Evolutionary conservation across 1,284 basidiomycete genomes (phyloP).

Genomic region (Ceratobasidium sp.): DNA sequence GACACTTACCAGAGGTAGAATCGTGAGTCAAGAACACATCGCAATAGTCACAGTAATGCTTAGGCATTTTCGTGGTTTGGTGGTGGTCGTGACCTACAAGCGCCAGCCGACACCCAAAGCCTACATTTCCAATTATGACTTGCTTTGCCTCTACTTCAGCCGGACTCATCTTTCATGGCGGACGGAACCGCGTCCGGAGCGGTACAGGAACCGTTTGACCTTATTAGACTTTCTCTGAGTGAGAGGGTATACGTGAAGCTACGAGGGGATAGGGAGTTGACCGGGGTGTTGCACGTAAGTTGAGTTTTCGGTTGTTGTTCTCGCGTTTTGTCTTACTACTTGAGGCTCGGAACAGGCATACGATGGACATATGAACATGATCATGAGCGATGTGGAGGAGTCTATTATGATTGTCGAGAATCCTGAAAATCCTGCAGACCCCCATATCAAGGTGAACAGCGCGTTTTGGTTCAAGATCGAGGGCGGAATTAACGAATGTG

Average conservation of each 20-base stretch:
- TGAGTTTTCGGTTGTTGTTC: conserved; percentile 40
- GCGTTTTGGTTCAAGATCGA: not conserved
- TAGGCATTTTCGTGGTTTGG: conserved; percentile 47
- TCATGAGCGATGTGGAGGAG: conserved; percentile 96
- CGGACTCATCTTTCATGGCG: conserved; percentile 61
- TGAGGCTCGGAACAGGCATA: conserved; percentile 72
- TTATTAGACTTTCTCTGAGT: conserved; percentile 92
- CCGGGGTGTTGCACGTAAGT: conserved; percentile 90
- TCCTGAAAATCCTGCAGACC: conserved; percentile 53
- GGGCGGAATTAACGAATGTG: conserved; percentile 48
- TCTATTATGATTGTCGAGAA: conserved; percentile 89
- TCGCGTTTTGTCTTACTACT: not conserved
- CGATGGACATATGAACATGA: conserved; percentile 99
- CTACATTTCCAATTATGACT: conserved; percentile 30
- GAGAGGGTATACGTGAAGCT: conserved; percentile 98
- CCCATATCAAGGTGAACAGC: conserved; percentile 34
- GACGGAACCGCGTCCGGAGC: conserved; percentile 64
- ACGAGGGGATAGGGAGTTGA: conserved; percentile 90
- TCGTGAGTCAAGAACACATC: conserved; percentile 91
- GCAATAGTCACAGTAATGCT: conserved; percentile 81
- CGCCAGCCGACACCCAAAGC: conserved; percentile 17
- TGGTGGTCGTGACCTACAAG: conserved; percentile 28
- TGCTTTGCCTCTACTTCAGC: conserved; percentile 3
- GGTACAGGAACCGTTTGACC: conserved; percentile 97
- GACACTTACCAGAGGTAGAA: conserved; percentile 74